Base-by-base conservation (phyloP, 2,329 filamentous ascomycete genomes). In the Tympanopsis confertula region DNA sequence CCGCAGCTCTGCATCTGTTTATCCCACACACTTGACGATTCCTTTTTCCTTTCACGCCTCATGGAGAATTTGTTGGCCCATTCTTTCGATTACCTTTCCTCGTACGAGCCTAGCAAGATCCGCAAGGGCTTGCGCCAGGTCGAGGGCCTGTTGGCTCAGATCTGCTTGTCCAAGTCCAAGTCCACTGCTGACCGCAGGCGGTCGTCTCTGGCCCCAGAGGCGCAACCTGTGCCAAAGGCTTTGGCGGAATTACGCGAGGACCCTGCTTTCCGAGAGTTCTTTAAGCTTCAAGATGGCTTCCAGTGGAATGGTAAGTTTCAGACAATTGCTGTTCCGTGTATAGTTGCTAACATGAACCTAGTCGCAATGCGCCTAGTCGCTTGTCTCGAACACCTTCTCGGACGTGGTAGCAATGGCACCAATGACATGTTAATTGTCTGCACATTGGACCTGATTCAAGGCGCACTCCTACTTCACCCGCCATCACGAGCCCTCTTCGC, bases 71-170 rank as follows among this genome's bases (percentile, higher is more conserved):
- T 96, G 19, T 71, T 96, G 39, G 91, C 86, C 35, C 78, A 93
- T 56, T 87, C 89, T 43, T 96, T 96, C 62, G 88, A 95, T 66
- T 94, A 94, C 62, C 81, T 95, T 47, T 93, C 88, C 43, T 95
- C 88, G 36, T 88, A 88, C 58, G 87, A 95, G 51, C 79, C 80
- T 41, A 70, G 73, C 56, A 94, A 94, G 65, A 84, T 96, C 54
- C 82, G 86, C 50, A 96, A 95, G 65, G 91, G 89, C 37, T 65
- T 96, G 47, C 82, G 86, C 47, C 89, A 95, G 63, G 86, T 96
- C 45, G 89, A 96, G 63, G 87, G 87, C 20, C 73, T 96, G 35
- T 74, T 96, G 37, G 89, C 89, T 15, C 88, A 94, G 61, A 93
- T 96, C 62, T 95, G 89, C 62, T 77, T 96, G 28, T 39, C 19